phyloP scores from a whole-genome alignment of 1,284 basidiomycete species.

The Leccinum fuscescens region DNA sequence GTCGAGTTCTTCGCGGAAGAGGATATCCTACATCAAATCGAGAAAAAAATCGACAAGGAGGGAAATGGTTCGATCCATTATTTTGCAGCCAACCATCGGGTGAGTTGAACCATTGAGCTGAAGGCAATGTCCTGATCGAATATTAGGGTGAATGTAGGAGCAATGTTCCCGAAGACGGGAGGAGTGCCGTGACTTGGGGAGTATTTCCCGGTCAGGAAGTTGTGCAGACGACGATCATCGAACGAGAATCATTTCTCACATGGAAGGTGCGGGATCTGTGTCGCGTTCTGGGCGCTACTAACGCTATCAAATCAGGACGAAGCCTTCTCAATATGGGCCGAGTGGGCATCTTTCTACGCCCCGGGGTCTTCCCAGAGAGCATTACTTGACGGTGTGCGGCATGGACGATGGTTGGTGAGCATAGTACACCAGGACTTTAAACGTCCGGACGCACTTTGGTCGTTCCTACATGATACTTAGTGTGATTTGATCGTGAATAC shows the following conservation, averaged over 20 bases:
- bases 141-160: conserved; percentile 76
- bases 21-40: conserved; percentile 41
- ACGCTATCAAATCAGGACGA: conserved; percentile 66
- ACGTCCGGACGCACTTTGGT: conserved; percentile 79
- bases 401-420: conserved; percentile 88
- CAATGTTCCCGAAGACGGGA: conserved; percentile 76
- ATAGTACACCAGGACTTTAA: conserved; percentile 96
- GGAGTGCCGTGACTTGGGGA: conserved; percentile 99
- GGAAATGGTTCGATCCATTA: conserved; percentile 75
- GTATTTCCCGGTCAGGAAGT: conserved; percentile 97
- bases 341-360: conserved; percentile 90
- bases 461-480: conserved; percentile 63
- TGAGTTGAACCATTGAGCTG: conserved; percentile 33
- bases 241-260: conserved; percentile 85
- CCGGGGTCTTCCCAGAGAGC: conserved; percentile 71
- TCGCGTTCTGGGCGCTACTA: background rate
- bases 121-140: conserved; percentile 1
- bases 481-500: background rate
- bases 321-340: conserved; percentile 94
- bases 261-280: conserved; percentile 71
- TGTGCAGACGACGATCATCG: conserved; percentile 96
- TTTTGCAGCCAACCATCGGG: conserved; percentile 82
- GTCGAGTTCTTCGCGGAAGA: conserved; percentile 90
- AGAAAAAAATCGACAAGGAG: conserved; percentile 52
- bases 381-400: conserved; percentile 70